A percentile compares a stretch with the other conserved stretches of the same genome.
Conservation (phyloP, 2,329 filamentous ascomycete genomes). For the Penicillium psychrosexuale region DNA sequence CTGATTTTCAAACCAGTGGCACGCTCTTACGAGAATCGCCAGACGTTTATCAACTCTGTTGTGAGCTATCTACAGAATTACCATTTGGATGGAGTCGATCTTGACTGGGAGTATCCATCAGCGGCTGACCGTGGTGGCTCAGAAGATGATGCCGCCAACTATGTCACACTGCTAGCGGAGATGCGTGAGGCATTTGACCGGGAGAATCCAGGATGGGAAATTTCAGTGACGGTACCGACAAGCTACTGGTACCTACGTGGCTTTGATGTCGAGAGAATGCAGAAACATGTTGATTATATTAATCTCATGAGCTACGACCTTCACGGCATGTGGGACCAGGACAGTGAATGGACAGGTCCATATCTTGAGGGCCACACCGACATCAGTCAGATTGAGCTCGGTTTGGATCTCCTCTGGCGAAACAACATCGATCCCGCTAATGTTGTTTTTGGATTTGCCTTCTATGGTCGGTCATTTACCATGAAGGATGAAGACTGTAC, state of each 20-base stretch:
- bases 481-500: slow-evolving; percentile 22
- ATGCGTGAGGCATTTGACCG: neutral
- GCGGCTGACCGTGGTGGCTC: neutral
- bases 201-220: slow-evolving; percentile 6
- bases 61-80: neutral
- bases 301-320: slow-evolving; percentile 34
- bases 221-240: slow-evolving; percentile 23
- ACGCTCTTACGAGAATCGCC: neutral
- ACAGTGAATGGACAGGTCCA: slow-evolving; percentile 16
- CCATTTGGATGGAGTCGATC: neutral
- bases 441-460: slow-evolving; percentile 32
- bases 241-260: slow-evolving; percentile 32
- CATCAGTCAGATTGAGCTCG: slow-evolving; percentile 31
- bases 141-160: neutral
- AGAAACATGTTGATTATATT: slow-evolving; percentile 21
- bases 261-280: slow-evolving; percentile 24
- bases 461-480: slow-evolving; percentile 24
- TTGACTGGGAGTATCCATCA: neutral
- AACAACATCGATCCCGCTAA: slow-evolving; percentile 24
- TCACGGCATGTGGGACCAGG: slow-evolving; percentile 28
- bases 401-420: slow-evolving; percentile 29
- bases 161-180: neutral
- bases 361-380: slow-evolving; percentile 32
- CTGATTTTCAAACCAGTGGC: neutral
- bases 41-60: neutral